phyloP scores from a whole-genome alignment of 164 flowering plant species.

The Berberis thunbergii region DNA sequence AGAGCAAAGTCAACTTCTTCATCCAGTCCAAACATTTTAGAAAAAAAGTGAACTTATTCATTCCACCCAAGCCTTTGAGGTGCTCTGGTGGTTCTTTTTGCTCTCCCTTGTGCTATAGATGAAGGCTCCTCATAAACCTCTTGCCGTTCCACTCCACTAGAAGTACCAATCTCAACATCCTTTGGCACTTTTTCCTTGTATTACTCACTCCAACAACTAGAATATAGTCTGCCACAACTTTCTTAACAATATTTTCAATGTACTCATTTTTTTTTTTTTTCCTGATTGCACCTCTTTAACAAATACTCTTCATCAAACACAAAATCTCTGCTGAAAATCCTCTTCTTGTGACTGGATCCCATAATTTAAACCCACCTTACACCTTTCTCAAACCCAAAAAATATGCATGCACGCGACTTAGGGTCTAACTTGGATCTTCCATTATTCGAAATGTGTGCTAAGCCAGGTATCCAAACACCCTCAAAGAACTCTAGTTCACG shows the following conservation, averaged over 20 bases:
- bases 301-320: too few species aligned
- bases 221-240: background rate
- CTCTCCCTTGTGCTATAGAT: background rate
- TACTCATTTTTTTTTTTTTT: too few species aligned
- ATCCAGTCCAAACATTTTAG: background rate
- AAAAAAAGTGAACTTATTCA: too few species aligned
- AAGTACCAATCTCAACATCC: background rate
- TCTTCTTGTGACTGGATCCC: background rate
- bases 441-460: too few species aligned
- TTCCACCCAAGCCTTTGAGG: background rate
- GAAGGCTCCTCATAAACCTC: background rate
- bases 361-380: background rate
- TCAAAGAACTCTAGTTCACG: background rate
- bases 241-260: background rate
- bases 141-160: background rate
- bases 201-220: background rate
- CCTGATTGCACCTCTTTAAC: too few species aligned
- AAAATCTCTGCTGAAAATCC: background rate
- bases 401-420: background rate
- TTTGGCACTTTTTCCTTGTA: background rate
- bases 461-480: background rate
- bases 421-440: background rate
- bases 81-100: background rate
- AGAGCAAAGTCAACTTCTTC: background rate
- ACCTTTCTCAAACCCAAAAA: background rate